Base-by-base conservation (phyloP, 2,329 filamentous ascomycete genomes). In the Emydomyces testavorans region DNA sequence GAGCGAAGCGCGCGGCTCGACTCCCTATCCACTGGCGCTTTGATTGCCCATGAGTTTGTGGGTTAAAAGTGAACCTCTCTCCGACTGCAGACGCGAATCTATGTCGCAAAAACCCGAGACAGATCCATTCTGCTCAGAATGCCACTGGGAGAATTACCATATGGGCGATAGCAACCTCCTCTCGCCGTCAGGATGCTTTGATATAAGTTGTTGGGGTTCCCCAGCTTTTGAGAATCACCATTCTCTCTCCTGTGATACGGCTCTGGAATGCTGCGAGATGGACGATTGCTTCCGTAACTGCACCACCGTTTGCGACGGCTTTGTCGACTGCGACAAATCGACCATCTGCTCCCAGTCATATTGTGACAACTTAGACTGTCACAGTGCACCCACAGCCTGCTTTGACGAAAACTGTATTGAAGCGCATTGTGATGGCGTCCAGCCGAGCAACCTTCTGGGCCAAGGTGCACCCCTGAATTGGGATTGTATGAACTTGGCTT, bases 251-350 rank as follows among this genome's bases (percentile, higher is more conserved):
- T 13, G 61, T 60, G 63, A 45, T 20, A 15, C 24, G 16, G 16
- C 45, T 5, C 34, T 15, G 16, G 57, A 61, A 18, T 69, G 66
- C 51, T 69, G 66, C 52, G 61, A 67, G 42, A 59, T 59, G 28
- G 64, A 68, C 37, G 57, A 62, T 47, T 67, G 64, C 49, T 60
- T 63, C 23, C 51, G 62, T 50, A 59, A 61, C 39, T 68, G 66
- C 47, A 59, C 58, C 15, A 67, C 66, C 8, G 56, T 65, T 16
- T 69, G 66, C 51, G 66, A 67, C 45, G 65, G 65, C 34, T 68
- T 67, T 44, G 57, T 63, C 15, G 65, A 65, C 29, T 69, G 66
- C 50, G 63, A 66, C 43, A 60, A 61, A 28, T 60, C 58, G 6
- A 65, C 58, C 2, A 57, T 59, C 10, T 69, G 66, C 53, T 66